A percentile compares a stretch with the other conserved stretches of the same genome.
Conservation (phyloP, 2,329 filamentous ascomycete genomes). For the Bipolaris cookei region DNA sequence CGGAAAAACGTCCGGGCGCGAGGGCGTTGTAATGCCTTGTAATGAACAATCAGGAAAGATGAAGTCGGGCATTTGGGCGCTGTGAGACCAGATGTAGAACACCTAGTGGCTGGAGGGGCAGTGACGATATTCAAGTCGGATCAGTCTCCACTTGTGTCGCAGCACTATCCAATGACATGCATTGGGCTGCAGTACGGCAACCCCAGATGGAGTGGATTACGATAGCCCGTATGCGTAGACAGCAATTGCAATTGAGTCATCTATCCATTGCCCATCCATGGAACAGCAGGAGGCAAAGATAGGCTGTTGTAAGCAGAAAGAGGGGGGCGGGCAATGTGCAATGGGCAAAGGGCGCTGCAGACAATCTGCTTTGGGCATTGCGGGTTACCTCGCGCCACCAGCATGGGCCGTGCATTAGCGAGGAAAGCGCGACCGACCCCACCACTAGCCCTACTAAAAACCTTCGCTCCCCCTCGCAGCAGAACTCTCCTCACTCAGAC, state of each 20-base stretch:
- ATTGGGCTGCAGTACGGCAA: conserved; percentile 17
- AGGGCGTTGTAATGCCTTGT: conserved; percentile 8
- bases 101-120: not conserved
- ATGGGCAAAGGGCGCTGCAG: conserved; percentile 21
- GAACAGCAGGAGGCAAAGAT: not conserved
- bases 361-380: conserved; percentile 11
- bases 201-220: conserved; percentile 3
- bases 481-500: conserved; percentile 22
- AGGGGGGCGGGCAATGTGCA: not conserved
- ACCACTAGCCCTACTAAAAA: conserved; percentile 25
- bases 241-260: not conserved
- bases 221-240: not conserved
- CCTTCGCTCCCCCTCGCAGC: conserved; percentile 23
- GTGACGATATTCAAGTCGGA: conserved; percentile 13
- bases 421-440: conserved; percentile 25
- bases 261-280: not conserved
- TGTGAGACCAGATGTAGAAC: conserved; percentile 5
- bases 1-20: not conserved
- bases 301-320: not conserved
- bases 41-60: not conserved
- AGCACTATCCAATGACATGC: conserved; percentile 26
- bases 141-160: conserved; percentile 13
- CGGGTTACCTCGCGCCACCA: conserved; percentile 22
- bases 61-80: conserved; percentile 7
- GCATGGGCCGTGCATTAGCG: conserved; percentile 22